phyloP scores from a whole-genome alignment of 2,329 filamentous ascomycete genomes.

The Alternaria ventricosa region DNA sequence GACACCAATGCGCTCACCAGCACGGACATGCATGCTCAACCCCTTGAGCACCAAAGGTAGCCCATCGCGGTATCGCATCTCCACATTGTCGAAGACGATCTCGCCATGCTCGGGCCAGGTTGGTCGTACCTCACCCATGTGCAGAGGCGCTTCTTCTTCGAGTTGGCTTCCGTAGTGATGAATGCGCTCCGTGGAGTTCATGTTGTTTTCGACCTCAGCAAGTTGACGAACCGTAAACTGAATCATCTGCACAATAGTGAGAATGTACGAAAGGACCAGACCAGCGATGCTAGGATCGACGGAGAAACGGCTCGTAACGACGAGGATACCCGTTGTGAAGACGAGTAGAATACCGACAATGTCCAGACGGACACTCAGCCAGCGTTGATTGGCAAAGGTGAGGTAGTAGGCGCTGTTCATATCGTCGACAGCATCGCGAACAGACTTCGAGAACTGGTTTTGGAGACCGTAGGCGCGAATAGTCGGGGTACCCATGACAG shows the following conservation, averaged over 20 bases:
- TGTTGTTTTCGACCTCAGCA: constrained; percentile 95
- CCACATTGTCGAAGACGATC: constrained; percentile 58
- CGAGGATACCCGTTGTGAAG: constrained; percentile 85
- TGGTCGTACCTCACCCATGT: constrained; percentile 72
- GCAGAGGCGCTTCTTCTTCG: constrained; percentile 86
- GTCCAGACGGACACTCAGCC: constrained; percentile 86
- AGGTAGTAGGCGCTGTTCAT: constrained; percentile 96
- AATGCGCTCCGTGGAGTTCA: constrained; percentile 94
- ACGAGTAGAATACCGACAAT: constrained; percentile 83
- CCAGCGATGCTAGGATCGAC: constrained; percentile 86
- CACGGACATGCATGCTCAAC: constrained; percentile 69
- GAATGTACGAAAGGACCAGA: constrained; percentile 89
- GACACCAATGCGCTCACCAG: constrained; percentile 81
- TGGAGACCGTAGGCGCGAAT: constrained; percentile 90
- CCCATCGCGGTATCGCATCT: constrained; percentile 60
- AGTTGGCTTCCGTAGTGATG: constrained; percentile 87
- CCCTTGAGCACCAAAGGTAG: constrained; percentile 58
- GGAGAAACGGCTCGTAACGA: constrained; percentile 87
- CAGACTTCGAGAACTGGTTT: constrained; percentile 72
- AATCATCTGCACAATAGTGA: constrained; percentile 92
- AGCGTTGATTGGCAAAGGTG: constrained; percentile 94
- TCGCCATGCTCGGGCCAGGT: constrained; percentile 88
- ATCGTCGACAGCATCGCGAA: constrained; percentile 78
- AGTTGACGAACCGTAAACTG: constrained; percentile 94
- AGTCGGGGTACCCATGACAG: constrained; percentile 79